Evolutionary conservation across 257 asterid genomes (phyloP).

Genomic region (Solanum acaule): DNA sequence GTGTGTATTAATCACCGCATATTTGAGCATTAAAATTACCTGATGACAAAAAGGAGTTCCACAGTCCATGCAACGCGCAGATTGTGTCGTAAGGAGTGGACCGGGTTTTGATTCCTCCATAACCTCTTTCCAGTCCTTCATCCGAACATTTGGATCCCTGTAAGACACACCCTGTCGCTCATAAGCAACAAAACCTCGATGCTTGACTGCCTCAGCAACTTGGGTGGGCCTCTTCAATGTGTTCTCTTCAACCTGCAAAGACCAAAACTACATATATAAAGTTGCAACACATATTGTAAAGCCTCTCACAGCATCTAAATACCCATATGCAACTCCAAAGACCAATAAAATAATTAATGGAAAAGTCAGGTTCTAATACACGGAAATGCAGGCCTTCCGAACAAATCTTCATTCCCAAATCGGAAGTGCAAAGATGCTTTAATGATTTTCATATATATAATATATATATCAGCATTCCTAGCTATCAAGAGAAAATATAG

Average conservation of each 20-base stretch:
- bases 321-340: neutral
- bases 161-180: constrained; percentile 83
- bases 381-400: neutral
- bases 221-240: constrained; percentile 50
- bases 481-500: neutral
- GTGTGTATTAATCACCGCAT: neutral
- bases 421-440: neutral
- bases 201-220: constrained; percentile 70
- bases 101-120: constrained; percentile 79
- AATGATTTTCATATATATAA: neutral
- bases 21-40: constrained; percentile 24
- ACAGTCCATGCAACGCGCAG: constrained; percentile 99
- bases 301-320: neutral
- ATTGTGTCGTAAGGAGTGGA: constrained; percentile 81
- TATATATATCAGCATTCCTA: neutral
- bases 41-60: constrained; percentile 99
- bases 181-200: constrained; percentile 85
- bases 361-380: neutral
- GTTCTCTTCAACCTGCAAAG: constrained; percentile 46
- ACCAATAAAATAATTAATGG: neutral
- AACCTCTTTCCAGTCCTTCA: constrained; percentile 91
- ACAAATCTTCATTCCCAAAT: neutral
- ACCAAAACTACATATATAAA: neutral
- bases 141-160: constrained; percentile 73
- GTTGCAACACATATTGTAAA: neutral